These are phyloP conservation scores for Ophiocordyceps robertsii DNA, from an alignment of 2,329 filamentous ascomycete genomes.

Conservation along the genomic window DNA sequence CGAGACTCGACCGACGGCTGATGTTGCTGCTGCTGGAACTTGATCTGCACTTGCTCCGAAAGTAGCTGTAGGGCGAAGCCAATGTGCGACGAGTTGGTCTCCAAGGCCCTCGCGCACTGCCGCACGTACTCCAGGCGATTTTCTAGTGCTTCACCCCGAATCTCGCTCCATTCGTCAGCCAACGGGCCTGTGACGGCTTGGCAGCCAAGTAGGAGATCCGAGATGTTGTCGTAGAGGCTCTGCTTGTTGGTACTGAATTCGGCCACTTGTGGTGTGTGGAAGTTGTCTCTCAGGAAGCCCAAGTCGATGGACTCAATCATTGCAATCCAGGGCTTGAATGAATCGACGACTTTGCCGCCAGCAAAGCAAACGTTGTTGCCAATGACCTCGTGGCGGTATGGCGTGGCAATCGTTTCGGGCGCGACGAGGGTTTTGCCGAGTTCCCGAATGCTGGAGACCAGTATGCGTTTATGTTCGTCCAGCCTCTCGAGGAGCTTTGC, in stretches of 20 bases:
- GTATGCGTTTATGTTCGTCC: slow-evolving; percentile 72
- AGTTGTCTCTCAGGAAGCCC: slow-evolving; percentile 59
- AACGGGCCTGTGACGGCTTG: slow-evolving; percentile 86
- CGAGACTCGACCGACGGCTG: slow-evolving; percentile 22
- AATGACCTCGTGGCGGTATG: slow-evolving; percentile 63
- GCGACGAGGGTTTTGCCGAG: slow-evolving; percentile 72
- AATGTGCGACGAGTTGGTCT: slow-evolving; percentile 76
- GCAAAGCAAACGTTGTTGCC: slow-evolving; percentile 71
- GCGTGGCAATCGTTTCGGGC: slow-evolving; percentile 70
- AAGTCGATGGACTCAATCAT: slow-evolving; percentile 88
- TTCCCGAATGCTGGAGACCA: slow-evolving; percentile 75
- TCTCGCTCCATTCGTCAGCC: slow-evolving; percentile 88
- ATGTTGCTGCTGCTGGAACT: slow-evolving; percentile 28
- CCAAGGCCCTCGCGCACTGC: slow-evolving; percentile 63
- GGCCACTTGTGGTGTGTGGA: slow-evolving; percentile 71
- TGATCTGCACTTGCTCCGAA: slow-evolving; percentile 61
- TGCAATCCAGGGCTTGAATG: slow-evolving; percentile 80
- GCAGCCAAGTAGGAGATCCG: slow-evolving; percentile 75
- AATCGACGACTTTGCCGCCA: slow-evolving; percentile 70
- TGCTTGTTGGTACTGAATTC: slow-evolving; percentile 91
- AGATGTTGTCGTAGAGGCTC: slow-evolving; percentile 82
- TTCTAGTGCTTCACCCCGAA: slow-evolving; percentile 81
- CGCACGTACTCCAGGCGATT: slow-evolving; percentile 72
- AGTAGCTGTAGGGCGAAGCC: slow-evolving; percentile 79
- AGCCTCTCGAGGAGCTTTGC: slow-evolving; percentile 65